Percentiles rank a stretch among this genome's conserved stretches.
Conservation (phyloP, 805 yeast species). For the Ogataea trehaloabstinens region DNA sequence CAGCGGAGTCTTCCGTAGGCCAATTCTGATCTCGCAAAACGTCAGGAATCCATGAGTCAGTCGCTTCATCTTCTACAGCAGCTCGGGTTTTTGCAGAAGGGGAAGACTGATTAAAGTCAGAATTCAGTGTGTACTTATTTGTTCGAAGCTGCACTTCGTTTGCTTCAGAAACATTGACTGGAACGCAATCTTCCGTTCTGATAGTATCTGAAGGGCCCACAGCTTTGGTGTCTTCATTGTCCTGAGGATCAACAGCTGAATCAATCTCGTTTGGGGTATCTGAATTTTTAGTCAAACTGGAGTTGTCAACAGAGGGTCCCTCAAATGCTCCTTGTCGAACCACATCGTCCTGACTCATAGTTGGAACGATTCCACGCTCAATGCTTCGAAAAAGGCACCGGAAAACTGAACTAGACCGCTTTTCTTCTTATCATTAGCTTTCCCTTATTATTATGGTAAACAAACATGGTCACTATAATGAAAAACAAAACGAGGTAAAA, state of each 20-base stretch:
- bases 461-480: neutral
- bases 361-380: no score
- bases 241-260: neutral
- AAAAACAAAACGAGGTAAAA: neutral
- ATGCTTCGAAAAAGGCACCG: no score
- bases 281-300: no score
- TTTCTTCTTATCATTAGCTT: no score
- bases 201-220: slow-evolving; percentile 15
- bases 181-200: slow-evolving; percentile 22
- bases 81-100: slow-evolving; percentile 10
- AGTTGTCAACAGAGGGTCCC: no score
- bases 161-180: neutral
- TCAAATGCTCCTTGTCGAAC: no score
- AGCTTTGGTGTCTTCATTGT: no score
- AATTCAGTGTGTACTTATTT: slow-evolving; percentile 18
- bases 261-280: no score
- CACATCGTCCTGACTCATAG: no score
- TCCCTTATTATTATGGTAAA: no score
- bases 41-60: slow-evolving; percentile 26
- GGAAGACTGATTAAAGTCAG: slow-evolving; percentile 18
- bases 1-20: slow-evolving; percentile 16
- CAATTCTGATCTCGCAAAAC: slow-evolving; percentile 25
- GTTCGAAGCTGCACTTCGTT: slow-evolving; percentile 8
- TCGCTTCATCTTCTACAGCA: neutral
- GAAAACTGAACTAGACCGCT: no score